These are phyloP conservation scores for Rugosomyces carneus DNA, from an alignment of 1,284 basidiomycete genomes.

Conservation along the genomic window DNA sequence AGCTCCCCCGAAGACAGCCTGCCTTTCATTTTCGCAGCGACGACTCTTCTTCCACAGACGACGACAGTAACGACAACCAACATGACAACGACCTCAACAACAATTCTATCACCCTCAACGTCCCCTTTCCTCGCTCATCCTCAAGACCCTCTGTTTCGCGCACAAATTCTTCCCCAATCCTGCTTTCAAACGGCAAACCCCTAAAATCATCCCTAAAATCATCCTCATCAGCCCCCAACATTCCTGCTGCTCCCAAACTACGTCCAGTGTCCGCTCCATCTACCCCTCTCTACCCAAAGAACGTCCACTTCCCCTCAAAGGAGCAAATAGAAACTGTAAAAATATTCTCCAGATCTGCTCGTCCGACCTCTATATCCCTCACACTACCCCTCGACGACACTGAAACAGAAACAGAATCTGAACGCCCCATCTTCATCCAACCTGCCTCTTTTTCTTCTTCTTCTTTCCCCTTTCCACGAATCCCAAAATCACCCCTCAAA, in stretches of 20 bases:
- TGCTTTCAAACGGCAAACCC: constrained; percentile 83
- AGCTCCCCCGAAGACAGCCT: constrained; percentile 12
- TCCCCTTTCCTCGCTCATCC: constrained; percentile 18
- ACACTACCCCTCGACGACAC: constrained; percentile 45
- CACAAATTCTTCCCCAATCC: constrained; percentile 34
- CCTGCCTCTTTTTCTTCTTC: neutral
- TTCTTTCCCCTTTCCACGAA: constrained; percentile 13
- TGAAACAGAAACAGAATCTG: constrained; percentile 72
- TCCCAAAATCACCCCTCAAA: neutral
- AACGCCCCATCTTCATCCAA: constrained; percentile 18
- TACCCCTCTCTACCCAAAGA: constrained; percentile 63
- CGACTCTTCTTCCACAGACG: no score
- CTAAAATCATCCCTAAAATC: constrained; percentile 87
- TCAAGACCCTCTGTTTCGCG: constrained; percentile 23
- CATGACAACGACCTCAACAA: constrained; percentile 12
- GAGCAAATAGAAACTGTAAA: constrained; percentile 79
- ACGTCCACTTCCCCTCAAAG: constrained; percentile 80
- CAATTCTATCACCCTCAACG: constrained; percentile 11
- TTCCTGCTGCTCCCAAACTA: constrained; percentile 26
- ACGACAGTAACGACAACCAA: constrained; percentile 10
- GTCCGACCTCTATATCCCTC: constrained; percentile 47
- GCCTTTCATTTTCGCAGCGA: constrained; percentile 18
- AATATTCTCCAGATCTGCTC: constrained; percentile 77
- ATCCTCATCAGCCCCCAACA: constrained; percentile 49
- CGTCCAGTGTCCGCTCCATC: constrained; percentile 61